Conservation (phyloP, 1,284 basidiomycete genomes). For the Tylopilus sp. region DNA sequence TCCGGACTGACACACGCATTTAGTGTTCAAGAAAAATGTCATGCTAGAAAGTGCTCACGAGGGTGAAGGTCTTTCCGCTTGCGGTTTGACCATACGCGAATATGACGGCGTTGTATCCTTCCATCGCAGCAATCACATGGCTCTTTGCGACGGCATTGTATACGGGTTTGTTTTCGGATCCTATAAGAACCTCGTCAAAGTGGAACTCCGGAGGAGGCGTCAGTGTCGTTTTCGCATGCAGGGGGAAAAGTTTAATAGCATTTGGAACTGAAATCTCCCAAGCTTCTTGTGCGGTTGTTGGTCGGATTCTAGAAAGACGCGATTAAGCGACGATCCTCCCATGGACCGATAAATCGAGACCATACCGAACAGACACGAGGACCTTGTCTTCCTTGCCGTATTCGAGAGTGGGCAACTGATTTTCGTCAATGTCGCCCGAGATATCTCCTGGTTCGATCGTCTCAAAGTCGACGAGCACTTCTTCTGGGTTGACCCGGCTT, state of each 20-base stretch:
- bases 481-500: constrained; percentile 70
- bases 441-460: constrained; percentile 64
- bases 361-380: constrained; percentile 77
- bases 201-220: constrained; percentile 51
- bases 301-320: constrained; percentile 54
- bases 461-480: constrained; percentile 66
- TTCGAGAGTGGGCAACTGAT: constrained; percentile 40
- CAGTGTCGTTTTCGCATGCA: constrained; percentile 46
- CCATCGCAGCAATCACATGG: constrained; percentile 90
- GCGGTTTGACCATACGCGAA: constrained; percentile 92
- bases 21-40: not conserved
- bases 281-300: constrained; percentile 51
- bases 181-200: constrained; percentile 77
- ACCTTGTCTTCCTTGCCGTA: constrained; percentile 77
- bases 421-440: constrained; percentile 60
- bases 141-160: constrained; percentile 82
- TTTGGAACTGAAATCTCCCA: constrained; percentile 48
- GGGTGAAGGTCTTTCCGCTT: constrained; percentile 90
- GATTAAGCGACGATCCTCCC: not conserved
- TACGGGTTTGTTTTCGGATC: constrained; percentile 78
- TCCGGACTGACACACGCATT: constrained; percentile 39
- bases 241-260: constrained; percentile 55
- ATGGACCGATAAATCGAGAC: constrained; percentile 12
- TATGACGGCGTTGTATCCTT: constrained; percentile 92
- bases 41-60: constrained; percentile 41